These are phyloP conservation scores for Naganishia cerealis DNA, from an alignment of 1,284 basidiomycete species.

Conservation along the genomic window DNA sequence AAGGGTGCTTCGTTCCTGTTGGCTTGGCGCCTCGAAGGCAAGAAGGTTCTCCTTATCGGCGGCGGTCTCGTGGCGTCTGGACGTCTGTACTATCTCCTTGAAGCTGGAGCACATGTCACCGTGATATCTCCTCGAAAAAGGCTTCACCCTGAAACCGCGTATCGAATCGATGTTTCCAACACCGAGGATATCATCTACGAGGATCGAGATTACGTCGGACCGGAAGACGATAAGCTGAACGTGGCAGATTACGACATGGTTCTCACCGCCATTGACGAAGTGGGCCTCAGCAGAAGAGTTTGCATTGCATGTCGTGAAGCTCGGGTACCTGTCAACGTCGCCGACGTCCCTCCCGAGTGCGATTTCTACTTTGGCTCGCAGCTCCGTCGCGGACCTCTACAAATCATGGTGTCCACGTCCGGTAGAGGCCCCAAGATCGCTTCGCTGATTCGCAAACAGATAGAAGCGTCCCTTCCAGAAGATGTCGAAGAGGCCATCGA, in stretches of 20 bases:
- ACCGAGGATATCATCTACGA: constrained; percentile 66
- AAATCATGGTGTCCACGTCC: constrained; percentile 94
- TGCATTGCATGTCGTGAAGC: constrained; percentile 68
- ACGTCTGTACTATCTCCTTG: constrained; percentile 56
- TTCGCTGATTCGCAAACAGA: constrained; percentile 70
- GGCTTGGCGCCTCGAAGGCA: constrained; percentile 58
- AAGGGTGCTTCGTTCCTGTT: constrained; percentile 55
- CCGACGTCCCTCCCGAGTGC: constrained; percentile 90
- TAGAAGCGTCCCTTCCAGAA: constrained; percentile 70
- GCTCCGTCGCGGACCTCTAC: constrained; percentile 83
- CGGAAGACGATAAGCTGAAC: constrained; percentile 55
- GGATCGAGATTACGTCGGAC: constrained; percentile 66
- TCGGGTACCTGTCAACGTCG: constrained; percentile 87
- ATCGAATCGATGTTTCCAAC: constrained; percentile 53
- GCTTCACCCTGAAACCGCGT: constrained; percentile 56
- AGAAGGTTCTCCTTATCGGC: constrained; percentile 59
- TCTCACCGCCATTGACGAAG: constrained; percentile 89
- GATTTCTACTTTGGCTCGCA: constrained; percentile 99
- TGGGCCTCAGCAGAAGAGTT: constrained; percentile 64
- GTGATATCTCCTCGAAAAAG: constrained; percentile 52
- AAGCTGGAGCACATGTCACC: constrained; percentile 54
- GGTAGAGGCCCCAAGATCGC: constrained; percentile 91
- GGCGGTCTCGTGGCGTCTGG: constrained; percentile 61
- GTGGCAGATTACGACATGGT: constrained; percentile 74
- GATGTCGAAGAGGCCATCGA: constrained; percentile 75